Percentiles rank a stretch among this genome's conserved stretches.
These are phyloP conservation scores for Tremella yokohamensis DNA, from an alignment of 768 basidiomycete species.

Conservation along the genomic window DNA sequence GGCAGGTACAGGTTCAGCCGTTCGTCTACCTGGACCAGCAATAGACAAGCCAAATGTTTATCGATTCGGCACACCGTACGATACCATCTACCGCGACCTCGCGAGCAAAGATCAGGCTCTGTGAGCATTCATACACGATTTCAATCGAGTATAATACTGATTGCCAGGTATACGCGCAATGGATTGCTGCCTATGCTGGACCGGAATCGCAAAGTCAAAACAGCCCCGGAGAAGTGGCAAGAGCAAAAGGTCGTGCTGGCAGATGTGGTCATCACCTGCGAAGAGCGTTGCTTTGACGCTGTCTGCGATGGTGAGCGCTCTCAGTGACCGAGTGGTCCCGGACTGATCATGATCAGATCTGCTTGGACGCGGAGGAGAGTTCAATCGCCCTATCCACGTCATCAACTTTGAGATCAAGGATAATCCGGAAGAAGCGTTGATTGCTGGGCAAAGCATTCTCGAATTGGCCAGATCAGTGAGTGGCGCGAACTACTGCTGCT, in stretches of 20 bases:
- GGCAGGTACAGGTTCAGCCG: constrained; percentile 93
- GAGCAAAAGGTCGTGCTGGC: constrained; percentile 72
- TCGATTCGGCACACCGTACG: constrained; percentile 93
- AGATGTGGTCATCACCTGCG: constrained; percentile 98
- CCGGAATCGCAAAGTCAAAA: constrained; percentile 84
- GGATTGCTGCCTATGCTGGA: constrained; percentile 95
- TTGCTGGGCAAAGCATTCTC: constrained; percentile 91
- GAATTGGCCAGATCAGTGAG: constrained; percentile 84
- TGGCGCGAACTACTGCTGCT: constrained; percentile 21
- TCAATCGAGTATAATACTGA: neutral
- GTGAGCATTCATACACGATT: constrained; percentile 56
- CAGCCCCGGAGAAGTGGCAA: constrained; percentile 95
- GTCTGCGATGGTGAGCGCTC: constrained; percentile 82
- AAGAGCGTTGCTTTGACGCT: constrained; percentile 96
- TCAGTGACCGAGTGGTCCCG: neutral
- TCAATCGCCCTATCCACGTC: constrained; percentile 87
- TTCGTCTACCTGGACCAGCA: constrained; percentile 89
- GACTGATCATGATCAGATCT: constrained; percentile 58
- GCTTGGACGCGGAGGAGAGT: constrained; percentile 79
- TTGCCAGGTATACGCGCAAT: constrained; percentile 78
- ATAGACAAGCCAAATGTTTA: constrained; percentile 98
- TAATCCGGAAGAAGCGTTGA: constrained; percentile 95
- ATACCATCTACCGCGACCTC: constrained; percentile 88
- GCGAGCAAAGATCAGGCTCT: constrained; percentile 73
- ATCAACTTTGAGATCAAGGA: constrained; percentile 99